Evolutionary conservation across 192 early-diverging fungal species (phyloP), one percentile per base, ranked within the genome.

Genomic region (Coemansia sp.): DNA sequence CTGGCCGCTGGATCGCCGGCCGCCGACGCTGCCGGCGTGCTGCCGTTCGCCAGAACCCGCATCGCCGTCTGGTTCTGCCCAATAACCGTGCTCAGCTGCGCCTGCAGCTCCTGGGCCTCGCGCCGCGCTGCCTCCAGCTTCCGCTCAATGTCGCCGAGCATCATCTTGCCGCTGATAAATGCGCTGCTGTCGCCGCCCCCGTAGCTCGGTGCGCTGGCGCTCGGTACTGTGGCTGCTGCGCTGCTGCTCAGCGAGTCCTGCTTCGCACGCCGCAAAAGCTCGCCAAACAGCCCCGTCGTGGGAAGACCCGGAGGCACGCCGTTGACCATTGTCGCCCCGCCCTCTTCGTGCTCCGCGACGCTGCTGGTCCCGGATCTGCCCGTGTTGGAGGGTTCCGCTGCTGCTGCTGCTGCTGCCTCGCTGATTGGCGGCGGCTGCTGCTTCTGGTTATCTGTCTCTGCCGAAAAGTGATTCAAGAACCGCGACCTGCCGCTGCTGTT

Each of bases 401-500:
- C n/a, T n/a, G 7, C 7, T 57, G 38, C 31, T 38, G 14, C 44
- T 51, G 27, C 42, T 23, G 42, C 31, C 35, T 16, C 35, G 11
- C 35, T 2, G 12, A 38, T 38, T 16, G 3, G 21, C 32, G 23
- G 50, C 57, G 30, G 46, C 58, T 38, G 55, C 54, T 59, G 45
- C 18, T 48, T 48, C 11, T 2, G 33, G 2, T 14, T 25, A 12
- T 27, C 30, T 49, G 23, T 28, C 5, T 65, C 67, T 7, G 49
- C 52, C 19, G 66, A 60, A 64, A 77, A 77, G 42, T 77, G 73
- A 60, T 66, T 77, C 33, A 77, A 67, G 49, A 77, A 77, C 27
- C 73, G 59, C 31, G 73, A 77, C 60, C 73, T 53, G 16, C 73
- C 67, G 58, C 73, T 70, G 64, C 73, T 70, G 50, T 70, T 77